Base-by-base conservation (phyloP, 2,329 filamentous ascomycete genomes). In the Diaporthe citri region DNA sequence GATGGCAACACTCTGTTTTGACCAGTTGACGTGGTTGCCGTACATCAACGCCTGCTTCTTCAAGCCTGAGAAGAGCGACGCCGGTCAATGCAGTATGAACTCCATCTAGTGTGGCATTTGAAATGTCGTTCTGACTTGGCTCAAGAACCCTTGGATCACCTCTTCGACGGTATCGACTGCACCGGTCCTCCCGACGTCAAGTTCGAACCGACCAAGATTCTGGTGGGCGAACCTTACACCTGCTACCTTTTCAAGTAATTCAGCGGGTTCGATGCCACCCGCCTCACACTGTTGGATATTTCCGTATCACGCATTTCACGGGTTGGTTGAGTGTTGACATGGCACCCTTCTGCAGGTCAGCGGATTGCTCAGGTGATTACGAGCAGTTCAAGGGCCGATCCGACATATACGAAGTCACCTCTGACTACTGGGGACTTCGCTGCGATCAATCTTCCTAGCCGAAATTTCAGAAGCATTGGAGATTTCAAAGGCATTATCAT, bases 31-130 rank as follows among this genome's bases (percentile, higher is more conserved):
- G 3, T 17, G 7, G 7, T 4, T 56, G 15, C 52, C 52, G 22
- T 34, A 56, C 52, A 56, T 56, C 28, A 22, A 56, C 17, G 1
- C 20, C 15, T 56, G 52, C 20, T 56, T 31, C 15, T 56, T 17
- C 52, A 22, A 56, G 15, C 52, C 52, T 1, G 25, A 9, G 15
- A 56, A 31, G 52, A 31, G 28, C 28, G 25, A 34, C 10, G 28
- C 17, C 1, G 52, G 52, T 4, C 28, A 31, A 20, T 56, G 52
- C 52, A 56, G 52, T 56, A 56, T 8, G 17, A 0, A 20, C 17
- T 12, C 28, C 28, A 34, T 4, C 8, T 3, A n/a, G 3, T 34
- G 28, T 9, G 0, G 0, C 8, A 34, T 1, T 3, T 34, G 6
- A 4, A 4, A 20, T 13, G 15, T 22, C 28, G 0, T 8, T 1